Evolutionary conservation across 805 yeast species (phyloP), one percentile per base, ranked within the genome.

Genomic region (Wickerhamiella azyma): DNA sequence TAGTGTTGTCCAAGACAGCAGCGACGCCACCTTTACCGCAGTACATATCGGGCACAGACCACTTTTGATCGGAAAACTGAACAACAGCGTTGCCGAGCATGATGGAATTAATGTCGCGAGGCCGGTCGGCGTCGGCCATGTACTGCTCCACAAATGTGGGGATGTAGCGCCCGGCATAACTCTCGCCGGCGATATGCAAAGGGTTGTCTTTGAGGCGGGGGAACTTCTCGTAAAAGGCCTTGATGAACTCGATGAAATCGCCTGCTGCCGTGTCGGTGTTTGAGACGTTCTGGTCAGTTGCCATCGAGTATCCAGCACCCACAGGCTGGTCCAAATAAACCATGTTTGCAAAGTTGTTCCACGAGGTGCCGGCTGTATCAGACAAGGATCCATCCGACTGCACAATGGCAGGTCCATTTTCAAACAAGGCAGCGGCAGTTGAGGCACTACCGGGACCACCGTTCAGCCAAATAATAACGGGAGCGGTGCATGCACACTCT

Each of bases 1-100:
- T 29, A 13, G 13, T 9, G 6, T 36, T 33, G 19, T 46, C 47
- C 19, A 55, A 37, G 9, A 38, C 46, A 2, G 49, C 13, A 19
- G 75, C 74, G 54, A 74, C 71, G 3, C 94, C 94, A 51, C 94
- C 94, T 52, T 73, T 60, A 41, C 94, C 86, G 65, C 97, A 89
- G 4, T 94, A 94, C 96, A 88, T 86, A 52, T 92, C 94, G 79
- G 76, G 60, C 83, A 85, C 63, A 77, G 77, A 48, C 74, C 73
- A 58, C 80, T 78, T 68, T 85, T 95, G 38, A 73, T 71, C 50
- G 79, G 68, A 4, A 94, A 81, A 32, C 61, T 85, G 94, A 30
- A 94, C 85, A 54, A 88, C 75, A 44, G 96, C 96, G 61, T 88
- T 88, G 50, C 97, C 97, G 56, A 88, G 86, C 61, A 88, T 59